Evolutionary conservation across 345 rosid genomes (phyloP).

Genomic region (Gossypium sturtianum): DNA sequence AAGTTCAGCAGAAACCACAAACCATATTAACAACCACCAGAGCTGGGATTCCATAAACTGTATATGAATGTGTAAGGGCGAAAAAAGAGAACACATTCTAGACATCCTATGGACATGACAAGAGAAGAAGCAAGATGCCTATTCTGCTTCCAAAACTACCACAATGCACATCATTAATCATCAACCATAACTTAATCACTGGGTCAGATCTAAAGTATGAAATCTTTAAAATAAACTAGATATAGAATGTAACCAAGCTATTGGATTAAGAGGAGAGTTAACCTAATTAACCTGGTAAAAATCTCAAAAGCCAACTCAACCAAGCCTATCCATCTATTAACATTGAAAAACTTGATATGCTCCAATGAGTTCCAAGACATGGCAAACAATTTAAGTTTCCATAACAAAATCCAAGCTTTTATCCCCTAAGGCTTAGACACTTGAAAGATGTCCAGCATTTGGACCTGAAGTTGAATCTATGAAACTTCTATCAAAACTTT

Average conservation of each 20-base stretch:
- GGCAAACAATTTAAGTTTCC: background rate
- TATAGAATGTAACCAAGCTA: background rate
- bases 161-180: background rate
- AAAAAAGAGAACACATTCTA: background rate
- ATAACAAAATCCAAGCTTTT: background rate
- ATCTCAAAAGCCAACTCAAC: background rate
- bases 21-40: background rate
- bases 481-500: background rate
- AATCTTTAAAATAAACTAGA: background rate
- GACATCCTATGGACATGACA: background rate
- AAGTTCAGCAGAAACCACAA: background rate
- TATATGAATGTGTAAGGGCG: background rate
- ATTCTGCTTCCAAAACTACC: background rate
- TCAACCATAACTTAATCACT: background rate
- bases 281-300: background rate
- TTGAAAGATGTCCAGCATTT: background rate
- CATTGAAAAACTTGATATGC: background rate
- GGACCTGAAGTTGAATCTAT: background rate
- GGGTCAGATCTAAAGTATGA: background rate
- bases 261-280: background rate
- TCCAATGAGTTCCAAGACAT: background rate
- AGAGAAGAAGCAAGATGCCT: background rate
- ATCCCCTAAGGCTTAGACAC: background rate
- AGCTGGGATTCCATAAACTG: background rate
- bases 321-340: background rate